A percentile compares a stretch with the other conserved stretches of the same genome.
Evolutionary conservation across 768 basidiomycete species (phyloP).

Genomic region (Rhodotorula paludigena): DNA sequence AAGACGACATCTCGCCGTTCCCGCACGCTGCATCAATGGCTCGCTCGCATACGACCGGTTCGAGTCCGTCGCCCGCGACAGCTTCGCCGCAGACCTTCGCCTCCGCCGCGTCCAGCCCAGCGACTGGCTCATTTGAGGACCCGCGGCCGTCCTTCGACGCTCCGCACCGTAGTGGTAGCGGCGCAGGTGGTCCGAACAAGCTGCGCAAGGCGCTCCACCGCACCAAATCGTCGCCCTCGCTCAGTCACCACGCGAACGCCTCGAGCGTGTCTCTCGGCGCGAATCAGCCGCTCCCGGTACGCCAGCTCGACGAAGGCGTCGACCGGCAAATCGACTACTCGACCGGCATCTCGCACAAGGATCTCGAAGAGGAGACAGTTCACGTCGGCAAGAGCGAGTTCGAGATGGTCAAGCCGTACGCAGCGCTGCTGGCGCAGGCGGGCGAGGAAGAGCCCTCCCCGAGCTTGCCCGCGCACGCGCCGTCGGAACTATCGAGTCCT

Average conservation of each 20-base stretch:
- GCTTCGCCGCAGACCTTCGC: not conserved
- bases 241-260: not conserved
- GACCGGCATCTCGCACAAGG: conserved; percentile 26
- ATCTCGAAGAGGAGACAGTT: conserved; percentile 34
- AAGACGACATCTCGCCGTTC: no score
- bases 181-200: conserved; percentile 1
- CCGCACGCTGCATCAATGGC: no score
- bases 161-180: not conserved
- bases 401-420: conserved; percentile 35
- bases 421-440: not conserved
- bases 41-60: no score
- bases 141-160: not conserved
- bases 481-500: not conserved
- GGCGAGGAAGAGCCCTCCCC: not conserved
- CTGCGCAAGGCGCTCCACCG: conserved; percentile 21
- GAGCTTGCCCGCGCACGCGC: not conserved
- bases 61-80: not conserved
- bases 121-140: not conserved
- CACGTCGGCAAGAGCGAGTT: conserved; percentile 27
- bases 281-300: not conserved
- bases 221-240: conserved; percentile 5
- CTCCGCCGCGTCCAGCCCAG: not conserved
- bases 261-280: not conserved
- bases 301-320: not conserved
- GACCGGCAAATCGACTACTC: conserved; percentile 8